Evolutionary conservation across 1,284 basidiomycete genomes (phyloP).

Genomic region (Cutaneotrichosporon sp.): DNA sequence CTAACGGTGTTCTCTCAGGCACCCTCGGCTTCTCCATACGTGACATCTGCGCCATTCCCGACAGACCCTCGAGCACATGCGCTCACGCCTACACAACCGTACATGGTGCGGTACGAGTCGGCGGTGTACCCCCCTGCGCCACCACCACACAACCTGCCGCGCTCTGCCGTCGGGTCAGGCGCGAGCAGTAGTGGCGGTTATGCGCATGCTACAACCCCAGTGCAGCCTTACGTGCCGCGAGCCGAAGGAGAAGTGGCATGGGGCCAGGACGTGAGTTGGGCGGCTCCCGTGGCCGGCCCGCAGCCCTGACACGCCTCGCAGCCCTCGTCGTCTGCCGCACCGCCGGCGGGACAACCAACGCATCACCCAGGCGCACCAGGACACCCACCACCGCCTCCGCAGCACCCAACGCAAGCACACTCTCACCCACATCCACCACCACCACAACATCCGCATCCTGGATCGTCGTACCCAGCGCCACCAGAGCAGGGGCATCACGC

Average conservation of each 20-base stretch:
- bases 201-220: slow-evolving; percentile 9
- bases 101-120: slow-evolving; percentile 32
- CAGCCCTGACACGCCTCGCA: slow-evolving; percentile 13
- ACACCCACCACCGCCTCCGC: no score
- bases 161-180: slow-evolving; percentile 16
- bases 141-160: slow-evolving; percentile 24
- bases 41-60: slow-evolving; percentile 28
- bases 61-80: slow-evolving; percentile 33
- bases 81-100: slow-evolving; percentile 14
- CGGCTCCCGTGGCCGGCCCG: slow-evolving; percentile 15
- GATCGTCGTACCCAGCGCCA: no score
- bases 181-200: slow-evolving; percentile 6
- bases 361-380: no score
- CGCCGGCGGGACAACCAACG: not conserved
- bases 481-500: no score
- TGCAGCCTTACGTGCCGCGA: slow-evolving; percentile 11
- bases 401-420: no score
- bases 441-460: no score
- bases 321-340: not conserved
- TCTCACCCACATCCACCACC: no score
- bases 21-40: slow-evolving; percentile 38
- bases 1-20: slow-evolving; percentile 20
- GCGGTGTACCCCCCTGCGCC: slow-evolving; percentile 24
- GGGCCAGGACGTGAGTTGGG: slow-evolving; percentile 22
- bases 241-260: slow-evolving; percentile 17